A percentile compares a stretch with the other conserved stretches of the same genome.
Conservation (phyloP, 2,329 filamentous ascomycete species). For the Tolypocladium capitatum region DNA sequence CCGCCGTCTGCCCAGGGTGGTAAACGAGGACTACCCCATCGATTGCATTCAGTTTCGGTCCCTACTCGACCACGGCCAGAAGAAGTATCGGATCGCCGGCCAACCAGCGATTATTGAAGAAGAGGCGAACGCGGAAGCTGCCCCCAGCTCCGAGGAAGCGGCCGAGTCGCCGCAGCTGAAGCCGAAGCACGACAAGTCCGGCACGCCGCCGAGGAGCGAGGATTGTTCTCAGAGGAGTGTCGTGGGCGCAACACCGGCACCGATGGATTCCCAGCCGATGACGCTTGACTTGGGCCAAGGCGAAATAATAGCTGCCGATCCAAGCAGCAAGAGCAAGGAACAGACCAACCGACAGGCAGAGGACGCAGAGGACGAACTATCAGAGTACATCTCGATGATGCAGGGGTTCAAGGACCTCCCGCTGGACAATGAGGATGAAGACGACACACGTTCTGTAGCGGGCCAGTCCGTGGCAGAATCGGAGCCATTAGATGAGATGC, state of each 20-base stretch:
- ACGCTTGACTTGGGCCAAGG: conserved; percentile 10
- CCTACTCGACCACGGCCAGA: conserved; percentile 44
- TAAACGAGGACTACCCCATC: conserved; percentile 55
- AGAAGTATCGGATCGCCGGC: conserved; percentile 46
- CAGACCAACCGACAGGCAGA: not conserved
- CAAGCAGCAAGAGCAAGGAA: not conserved
- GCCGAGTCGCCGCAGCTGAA: conserved; percentile 36
- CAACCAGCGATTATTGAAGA: conserved; percentile 15
- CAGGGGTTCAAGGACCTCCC: conserved; percentile 47
- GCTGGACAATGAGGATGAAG: conserved; percentile 35
- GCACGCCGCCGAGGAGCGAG: conserved; percentile 23
- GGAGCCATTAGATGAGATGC: not conserved
- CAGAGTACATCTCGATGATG: conserved; percentile 50
- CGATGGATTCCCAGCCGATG: conserved; percentile 13
- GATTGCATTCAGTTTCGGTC: conserved; percentile 50
- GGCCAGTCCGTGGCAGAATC: conserved; percentile 5
- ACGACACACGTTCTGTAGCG: conserved; percentile 10
- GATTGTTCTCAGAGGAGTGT: conserved; percentile 15
- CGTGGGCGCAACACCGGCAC: conserved; percentile 7
- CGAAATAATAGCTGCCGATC: not conserved
- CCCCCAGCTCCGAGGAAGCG: conserved; percentile 9
- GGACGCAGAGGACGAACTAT: conserved; percentile 38
- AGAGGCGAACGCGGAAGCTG: not conserved
- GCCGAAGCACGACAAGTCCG: conserved; percentile 21
- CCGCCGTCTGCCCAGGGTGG: conserved; percentile 30